These are phyloP conservation scores for Helenozyma baotianmanensis DNA, from an alignment of 805 yeast genomes.

Conservation along the genomic window DNA sequence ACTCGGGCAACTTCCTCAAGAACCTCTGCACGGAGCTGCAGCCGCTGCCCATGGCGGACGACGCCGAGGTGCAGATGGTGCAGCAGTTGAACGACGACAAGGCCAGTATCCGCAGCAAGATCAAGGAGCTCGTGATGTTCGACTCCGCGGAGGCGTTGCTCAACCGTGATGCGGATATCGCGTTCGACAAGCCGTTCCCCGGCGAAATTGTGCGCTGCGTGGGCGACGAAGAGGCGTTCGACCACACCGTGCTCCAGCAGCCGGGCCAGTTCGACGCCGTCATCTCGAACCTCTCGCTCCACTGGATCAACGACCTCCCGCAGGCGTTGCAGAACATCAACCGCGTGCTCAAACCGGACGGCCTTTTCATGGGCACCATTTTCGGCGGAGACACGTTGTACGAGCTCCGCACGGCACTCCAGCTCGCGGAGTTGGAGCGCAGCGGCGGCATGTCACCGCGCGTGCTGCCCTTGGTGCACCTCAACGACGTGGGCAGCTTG, in stretches of 20 bases:
- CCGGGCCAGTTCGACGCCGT: constrained; percentile 60
- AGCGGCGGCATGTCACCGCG: constrained; percentile 77
- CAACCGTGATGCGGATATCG: constrained; percentile 42
- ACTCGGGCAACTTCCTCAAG: constrained; percentile 59
- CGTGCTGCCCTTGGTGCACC: constrained; percentile 74
- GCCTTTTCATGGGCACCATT: constrained; percentile 75
- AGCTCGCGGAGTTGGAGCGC: constrained; percentile 78
- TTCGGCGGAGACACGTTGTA: constrained; percentile 83
- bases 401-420: constrained; percentile 74
- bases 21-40: constrained; percentile 28
- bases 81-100: constrained; percentile 49
- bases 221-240: constrained; percentile 65
- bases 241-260: constrained; percentile 34
- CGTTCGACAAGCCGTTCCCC: constrained; percentile 38
- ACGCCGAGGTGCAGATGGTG: constrained; percentile 34
- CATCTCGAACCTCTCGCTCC: constrained; percentile 66
- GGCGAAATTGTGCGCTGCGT: constrained; percentile 47
- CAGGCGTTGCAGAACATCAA: constrained; percentile 52
- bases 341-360: constrained; percentile 66
- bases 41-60: constrained; percentile 20
- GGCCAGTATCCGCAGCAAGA: constrained; percentile 45
- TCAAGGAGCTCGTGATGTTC: constrained; percentile 56
- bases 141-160: constrained; percentile 58
- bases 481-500: constrained; percentile 69
- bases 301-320: constrained; percentile 88